Percentiles rank a stretch among this genome's conserved stretches.
These are phyloP conservation scores for Calophaca sinica DNA, from an alignment of 306 rosid species.

Conservation along the genomic window DNA sequence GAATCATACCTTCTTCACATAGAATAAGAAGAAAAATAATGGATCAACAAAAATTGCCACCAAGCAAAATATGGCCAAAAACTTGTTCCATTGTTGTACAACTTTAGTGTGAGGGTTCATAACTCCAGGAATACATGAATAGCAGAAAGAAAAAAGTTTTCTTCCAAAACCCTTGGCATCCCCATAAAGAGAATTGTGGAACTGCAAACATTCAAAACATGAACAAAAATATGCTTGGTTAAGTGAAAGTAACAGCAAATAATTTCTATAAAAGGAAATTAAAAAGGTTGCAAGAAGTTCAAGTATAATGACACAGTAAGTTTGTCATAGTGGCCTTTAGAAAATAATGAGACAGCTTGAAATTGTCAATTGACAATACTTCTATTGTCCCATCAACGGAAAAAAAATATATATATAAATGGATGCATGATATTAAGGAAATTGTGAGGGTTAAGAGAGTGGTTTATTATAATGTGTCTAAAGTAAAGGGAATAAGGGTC, in stretches of 20 bases:
- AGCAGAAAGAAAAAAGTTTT: slow-evolving; percentile 58
- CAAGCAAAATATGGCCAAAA: slow-evolving; percentile 75
- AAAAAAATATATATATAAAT: not conserved
- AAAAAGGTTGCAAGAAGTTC: slow-evolving; percentile 30
- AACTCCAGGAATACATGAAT: slow-evolving; percentile 70
- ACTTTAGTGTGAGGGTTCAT: slow-evolving; percentile 81
- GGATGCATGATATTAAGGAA: not conserved
- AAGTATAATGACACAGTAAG: slow-evolving; percentile 6
- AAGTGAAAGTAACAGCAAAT: slow-evolving; percentile 1
- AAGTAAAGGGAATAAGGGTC: too few relatives aligned
- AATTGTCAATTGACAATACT: not conserved
- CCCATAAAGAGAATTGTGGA: slow-evolving; percentile 71
- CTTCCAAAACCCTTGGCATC: slow-evolving; percentile 80
- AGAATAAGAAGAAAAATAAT: slow-evolving; percentile 72
- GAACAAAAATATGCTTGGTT: slow-evolving; percentile 7
- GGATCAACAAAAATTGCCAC: slow-evolving; percentile 85
- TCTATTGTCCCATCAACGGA: too few relatives aligned
- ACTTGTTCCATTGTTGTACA: slow-evolving; percentile 76
- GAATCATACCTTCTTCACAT: slow-evolving; percentile 54
- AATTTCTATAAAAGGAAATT: slow-evolving; percentile 30
- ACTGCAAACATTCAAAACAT: slow-evolving; percentile 41
- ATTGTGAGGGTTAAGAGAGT: not conserved
- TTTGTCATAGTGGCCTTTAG: not conserved
- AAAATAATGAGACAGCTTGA: slow-evolving; percentile 12
- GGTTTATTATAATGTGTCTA: too few relatives aligned